Conservation (phyloP, 1,284 basidiomycete genomes). For the Mixia osmundae region DNA sequence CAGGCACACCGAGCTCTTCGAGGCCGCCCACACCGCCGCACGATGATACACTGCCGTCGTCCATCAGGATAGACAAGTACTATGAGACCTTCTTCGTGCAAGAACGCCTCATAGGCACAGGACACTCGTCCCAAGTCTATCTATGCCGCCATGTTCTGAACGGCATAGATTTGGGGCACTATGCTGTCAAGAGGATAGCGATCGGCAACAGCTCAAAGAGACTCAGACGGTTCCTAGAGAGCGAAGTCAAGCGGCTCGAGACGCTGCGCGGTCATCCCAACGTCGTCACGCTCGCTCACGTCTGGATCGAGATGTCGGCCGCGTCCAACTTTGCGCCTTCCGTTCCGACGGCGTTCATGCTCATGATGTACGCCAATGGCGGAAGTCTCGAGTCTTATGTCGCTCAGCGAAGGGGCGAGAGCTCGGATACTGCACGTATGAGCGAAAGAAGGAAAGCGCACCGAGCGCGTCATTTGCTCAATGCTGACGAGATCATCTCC, state of each 20-base stretch:
- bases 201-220: slow-evolving; percentile 7
- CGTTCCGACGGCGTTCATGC: slow-evolving; percentile 14
- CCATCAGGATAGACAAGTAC: no score
- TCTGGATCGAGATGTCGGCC: slow-evolving; percentile 12
- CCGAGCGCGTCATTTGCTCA: slow-evolving; percentile 15
- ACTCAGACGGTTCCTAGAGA: slow-evolving; percentile 9
- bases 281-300: slow-evolving; percentile 16
- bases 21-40: no score
- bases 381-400: slow-evolving; percentile 8
- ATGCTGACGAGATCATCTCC: slow-evolving; percentile 13
- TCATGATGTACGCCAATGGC: slow-evolving; percentile 16
- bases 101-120: no score
- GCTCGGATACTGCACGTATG: neutral
- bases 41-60: no score
- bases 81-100: no score
- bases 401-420: slow-evolving; percentile 1
- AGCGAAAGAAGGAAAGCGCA: neutral
- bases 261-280: slow-evolving; percentile 14
- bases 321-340: slow-evolving; percentile 9
- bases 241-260: slow-evolving; percentile 18
- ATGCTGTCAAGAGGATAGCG: slow-evolving; percentile 16
- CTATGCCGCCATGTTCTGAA: slow-evolving; percentile 17
- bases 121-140: no score
- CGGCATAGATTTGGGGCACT: slow-evolving; percentile 15
- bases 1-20: no score